Evolutionary conservation across 495 filamentous ascomycete species (phyloP), one percentile per base, ranked within the genome.

Genomic region (Talaromyces wortmannii): DNA sequence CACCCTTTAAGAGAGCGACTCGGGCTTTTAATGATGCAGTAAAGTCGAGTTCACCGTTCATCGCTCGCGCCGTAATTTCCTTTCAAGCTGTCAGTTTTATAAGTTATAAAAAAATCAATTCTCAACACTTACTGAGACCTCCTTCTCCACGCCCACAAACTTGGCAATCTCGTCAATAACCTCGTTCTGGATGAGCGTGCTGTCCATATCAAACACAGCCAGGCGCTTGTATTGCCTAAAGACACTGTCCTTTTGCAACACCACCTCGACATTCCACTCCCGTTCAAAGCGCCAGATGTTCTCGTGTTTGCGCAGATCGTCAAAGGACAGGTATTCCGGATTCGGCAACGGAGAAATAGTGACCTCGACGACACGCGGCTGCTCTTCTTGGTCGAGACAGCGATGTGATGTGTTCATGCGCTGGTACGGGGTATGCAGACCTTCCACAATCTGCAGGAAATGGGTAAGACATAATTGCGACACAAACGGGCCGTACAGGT

Each of bases 1-100:
- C 82, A 29, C 91, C 92, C 56, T 86, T 88, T 8, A 98, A 79
- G 31, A 97, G 78, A 45, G 77, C 76, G 23, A 92, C 89, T 8
- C 94, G 83, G 65, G 87, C 87, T 43, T 81, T 82, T 59, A 98
- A 82, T 1, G 86, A 89, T 10, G 82, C 77, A 29, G 90, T 83
- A 60, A 98, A 98, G 65, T 97, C 92, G n/a, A 96, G 78, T 66
- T 97, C 94, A 46, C 94, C 94, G 58, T 92, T 85, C 94, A 98
- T 98, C 31, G 94, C 92, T 15, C 90, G 85, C 47, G 83, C 84
- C 4, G 94, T 98, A 65, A 98, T 96, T 57, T 83, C 83, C 72
- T 77, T 23, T 23, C 23, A 23, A 23, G 23, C 23, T 23, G 23
- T 23, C 4, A 23, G 23, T 23, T 23, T 23, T 23, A 23, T 23